Percentiles rank a stretch among this genome's conserved stretches.
phyloP scores from a whole-genome alignment of 768 basidiomycete genomes.

The Multifurca ochricompacta region DNA sequence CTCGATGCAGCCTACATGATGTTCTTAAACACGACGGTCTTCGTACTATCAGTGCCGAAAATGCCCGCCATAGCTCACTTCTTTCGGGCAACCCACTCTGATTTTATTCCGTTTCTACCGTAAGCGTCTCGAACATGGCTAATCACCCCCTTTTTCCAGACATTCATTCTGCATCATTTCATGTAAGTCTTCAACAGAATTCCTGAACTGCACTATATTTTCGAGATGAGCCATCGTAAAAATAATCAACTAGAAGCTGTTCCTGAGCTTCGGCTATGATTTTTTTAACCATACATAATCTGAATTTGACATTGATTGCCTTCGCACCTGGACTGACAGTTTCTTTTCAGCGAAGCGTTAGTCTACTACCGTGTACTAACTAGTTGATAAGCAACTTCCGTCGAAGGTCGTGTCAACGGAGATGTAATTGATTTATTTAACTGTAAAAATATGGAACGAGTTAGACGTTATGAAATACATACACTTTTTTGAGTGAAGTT shows the following conservation, averaged over 20 bases:
- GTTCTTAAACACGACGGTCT: slow-evolving; percentile 85
- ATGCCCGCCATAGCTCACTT: slow-evolving; percentile 88
- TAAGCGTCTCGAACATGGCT: background rate
- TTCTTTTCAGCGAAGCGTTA: background rate
- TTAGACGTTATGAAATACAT: too few relatives aligned
- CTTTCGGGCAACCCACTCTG: slow-evolving; percentile 75
- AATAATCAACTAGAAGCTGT: slow-evolving; percentile 87
- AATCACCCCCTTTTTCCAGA: background rate
- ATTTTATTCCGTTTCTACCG: slow-evolving; percentile 22
- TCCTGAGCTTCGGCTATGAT: slow-evolving; percentile 71
- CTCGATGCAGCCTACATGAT: slow-evolving; percentile 39
- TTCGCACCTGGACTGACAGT: background rate
- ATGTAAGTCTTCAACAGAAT: background rate
- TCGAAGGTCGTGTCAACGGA: too few relatives aligned
- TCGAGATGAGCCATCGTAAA: slow-evolving; percentile 40
- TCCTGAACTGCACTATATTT: background rate
- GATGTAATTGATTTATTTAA: too few relatives aligned
- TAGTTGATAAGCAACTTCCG: too few relatives aligned
- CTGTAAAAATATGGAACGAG: too few relatives aligned
- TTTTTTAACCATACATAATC: slow-evolving; percentile 25
- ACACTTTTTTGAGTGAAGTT: too few relatives aligned
- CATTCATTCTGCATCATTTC: background rate
- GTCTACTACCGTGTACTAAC: too few relatives aligned
- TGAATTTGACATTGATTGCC: background rate
- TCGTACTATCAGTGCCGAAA: slow-evolving; percentile 81